phyloP scores from a whole-genome alignment of 2,329 filamentous ascomycete species.

The Trichothecium roseum region DNA sequence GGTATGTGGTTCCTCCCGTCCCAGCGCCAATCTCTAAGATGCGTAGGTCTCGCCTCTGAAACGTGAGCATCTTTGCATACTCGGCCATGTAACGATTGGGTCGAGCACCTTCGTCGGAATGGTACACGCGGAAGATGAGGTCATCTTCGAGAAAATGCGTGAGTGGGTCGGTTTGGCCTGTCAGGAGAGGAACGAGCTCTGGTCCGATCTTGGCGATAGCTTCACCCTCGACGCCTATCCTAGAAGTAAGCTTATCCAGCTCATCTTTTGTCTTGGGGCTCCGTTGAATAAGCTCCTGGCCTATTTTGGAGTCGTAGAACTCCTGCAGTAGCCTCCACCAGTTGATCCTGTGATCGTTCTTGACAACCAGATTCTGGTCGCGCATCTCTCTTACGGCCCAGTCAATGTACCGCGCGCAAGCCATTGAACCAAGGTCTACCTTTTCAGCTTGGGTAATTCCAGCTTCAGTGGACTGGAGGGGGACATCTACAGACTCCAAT shows the following conservation, averaged over 20 bases:
- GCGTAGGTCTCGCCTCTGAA: slow-evolving; percentile 9
- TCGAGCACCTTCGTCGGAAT: background rate
- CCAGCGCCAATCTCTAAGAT: slow-evolving; percentile 17
- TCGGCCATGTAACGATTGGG: background rate
- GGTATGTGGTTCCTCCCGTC: slow-evolving; percentile 22
- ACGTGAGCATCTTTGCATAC: background rate
- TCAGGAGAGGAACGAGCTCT: too few species aligned
- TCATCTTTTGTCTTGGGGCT: background rate
- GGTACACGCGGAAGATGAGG: background rate
- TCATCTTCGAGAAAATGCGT: background rate
- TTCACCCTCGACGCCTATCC: too few species aligned
- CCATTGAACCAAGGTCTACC: background rate
- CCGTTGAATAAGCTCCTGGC: too few species aligned
- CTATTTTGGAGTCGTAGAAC: too few species aligned
- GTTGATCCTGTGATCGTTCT: too few species aligned
- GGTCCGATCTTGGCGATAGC: too few species aligned
- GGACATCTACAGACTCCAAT: too few species aligned
- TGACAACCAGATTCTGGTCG: too few species aligned
- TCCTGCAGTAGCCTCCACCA: too few species aligned
- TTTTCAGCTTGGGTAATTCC: background rate
- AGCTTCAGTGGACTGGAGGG: background rate
- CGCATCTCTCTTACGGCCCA: too few species aligned
- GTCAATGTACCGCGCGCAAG: background rate
- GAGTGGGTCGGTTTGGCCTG: background rate
- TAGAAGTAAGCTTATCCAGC: background rate